Percentiles rank a stretch among this genome's conserved stretches.
These are phyloP conservation scores for Aspergillus nidulans DNA, from an alignment of 495 filamentous ascomycete genomes.

Conservation along the genomic window DNA sequence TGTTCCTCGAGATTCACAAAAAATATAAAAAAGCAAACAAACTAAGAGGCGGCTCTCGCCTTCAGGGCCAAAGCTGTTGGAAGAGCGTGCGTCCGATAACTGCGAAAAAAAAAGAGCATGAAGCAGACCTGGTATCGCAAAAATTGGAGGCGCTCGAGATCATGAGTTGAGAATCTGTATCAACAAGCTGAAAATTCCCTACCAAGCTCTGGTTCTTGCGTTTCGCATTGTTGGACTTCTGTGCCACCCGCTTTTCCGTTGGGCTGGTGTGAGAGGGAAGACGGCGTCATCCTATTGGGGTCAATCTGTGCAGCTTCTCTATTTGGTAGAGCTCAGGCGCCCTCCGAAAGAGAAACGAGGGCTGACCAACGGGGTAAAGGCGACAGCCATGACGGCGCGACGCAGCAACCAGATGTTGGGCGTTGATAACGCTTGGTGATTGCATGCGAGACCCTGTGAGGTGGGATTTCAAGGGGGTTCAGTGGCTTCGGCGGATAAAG, in stretches of 20 bases:
- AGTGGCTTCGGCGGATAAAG: slow-evolving; percentile 12
- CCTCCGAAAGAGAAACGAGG: background rate
- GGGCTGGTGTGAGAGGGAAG: slow-evolving; percentile 13
- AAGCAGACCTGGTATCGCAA: background rate
- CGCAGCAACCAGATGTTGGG: slow-evolving; percentile 15
- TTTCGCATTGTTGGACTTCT: slow-evolving; percentile 13
- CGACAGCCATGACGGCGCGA: slow-evolving; percentile 15
- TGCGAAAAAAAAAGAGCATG: background rate
- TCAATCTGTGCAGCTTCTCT: slow-evolving; percentile 10
- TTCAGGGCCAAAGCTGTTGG: background rate
- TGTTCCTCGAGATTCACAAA: slow-evolving; percentile 2
- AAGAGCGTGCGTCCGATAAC: background rate
- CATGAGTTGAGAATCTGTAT: background rate
- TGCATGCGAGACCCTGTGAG: slow-evolving; percentile 11
- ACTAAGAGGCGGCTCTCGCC: slow-evolving; percentile 1
- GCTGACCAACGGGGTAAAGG: slow-evolving; percentile 16
- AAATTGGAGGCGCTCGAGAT: background rate
- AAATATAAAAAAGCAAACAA: background rate
- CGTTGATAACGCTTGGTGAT: slow-evolving; percentile 14
- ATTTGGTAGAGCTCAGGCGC: slow-evolving; percentile 10
- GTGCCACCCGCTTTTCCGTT: slow-evolving; percentile 19
- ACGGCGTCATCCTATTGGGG: slow-evolving; percentile 1
- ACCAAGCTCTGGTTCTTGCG: background rate
- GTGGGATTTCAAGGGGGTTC: slow-evolving; percentile 14
- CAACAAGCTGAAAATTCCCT: background rate